A percentile compares a stretch with the other conserved stretches of the same genome.
These are phyloP conservation scores for Cladochytrium tenue DNA, from an alignment of 371 early-diverging fungal species.

Conservation along the genomic window DNA sequence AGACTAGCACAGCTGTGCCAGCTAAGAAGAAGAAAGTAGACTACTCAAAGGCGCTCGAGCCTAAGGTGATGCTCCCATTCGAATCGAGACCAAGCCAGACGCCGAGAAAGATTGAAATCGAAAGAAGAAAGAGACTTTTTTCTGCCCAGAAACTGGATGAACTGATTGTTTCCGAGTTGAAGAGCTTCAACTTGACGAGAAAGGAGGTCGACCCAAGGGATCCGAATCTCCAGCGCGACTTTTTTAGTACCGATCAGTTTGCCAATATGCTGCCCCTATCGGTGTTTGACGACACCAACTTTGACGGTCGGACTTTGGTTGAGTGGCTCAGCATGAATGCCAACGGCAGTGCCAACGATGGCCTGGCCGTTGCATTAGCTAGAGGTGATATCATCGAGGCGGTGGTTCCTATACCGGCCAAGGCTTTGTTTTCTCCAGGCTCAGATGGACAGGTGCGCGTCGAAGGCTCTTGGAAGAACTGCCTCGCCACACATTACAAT, in stretches of 20 bases:
- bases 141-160: slow-evolving; percentile 35
- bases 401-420: slow-evolving; percentile 45
- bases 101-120: slow-evolving; percentile 56
- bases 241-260: slow-evolving; percentile 2
- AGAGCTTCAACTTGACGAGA: not conserved
- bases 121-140: slow-evolving; percentile 48
- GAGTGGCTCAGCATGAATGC: slow-evolving; percentile 53
- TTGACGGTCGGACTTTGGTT: slow-evolving; percentile 39
- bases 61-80: slow-evolving; percentile 54
- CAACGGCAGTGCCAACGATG: not conserved
- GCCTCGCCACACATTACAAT: slow-evolving; percentile 46
- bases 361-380: not conserved
- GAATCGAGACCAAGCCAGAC: slow-evolving; percentile 43
- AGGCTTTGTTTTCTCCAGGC: slow-evolving; percentile 17
- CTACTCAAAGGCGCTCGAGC: slow-evolving; percentile 48
- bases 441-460: not conserved
- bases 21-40: slow-evolving; percentile 9
- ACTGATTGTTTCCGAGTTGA: slow-evolving; percentile 25
- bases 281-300: slow-evolving; percentile 51
- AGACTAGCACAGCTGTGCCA: not conserved
- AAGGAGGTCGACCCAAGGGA: not conserved
- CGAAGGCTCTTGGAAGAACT: slow-evolving; percentile 38
- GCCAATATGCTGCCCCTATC: slow-evolving; percentile 40
- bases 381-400: not conserved
- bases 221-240: not conserved